phyloP scores from a whole-genome alignment of 495 filamentous ascomycete species.

The Penicillium cinerascens region DNA sequence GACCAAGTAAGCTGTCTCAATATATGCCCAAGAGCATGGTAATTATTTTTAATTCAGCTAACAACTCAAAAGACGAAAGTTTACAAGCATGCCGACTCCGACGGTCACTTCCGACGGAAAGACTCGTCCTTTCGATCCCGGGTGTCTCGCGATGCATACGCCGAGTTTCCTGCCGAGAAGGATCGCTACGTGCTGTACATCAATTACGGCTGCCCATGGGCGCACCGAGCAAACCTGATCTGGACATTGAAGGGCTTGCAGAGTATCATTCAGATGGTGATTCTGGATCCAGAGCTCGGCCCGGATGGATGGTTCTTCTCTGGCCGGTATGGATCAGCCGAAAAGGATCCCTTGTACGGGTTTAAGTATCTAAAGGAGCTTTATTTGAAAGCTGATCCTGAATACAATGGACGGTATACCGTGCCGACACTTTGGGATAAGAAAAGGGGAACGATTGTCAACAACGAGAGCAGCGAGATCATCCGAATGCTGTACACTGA shows the following conservation, averaged over 20 bases:
- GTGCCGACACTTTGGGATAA: conserved; percentile 79
- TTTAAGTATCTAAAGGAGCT: conserved; percentile 64
- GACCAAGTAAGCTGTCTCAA: conserved; percentile 2
- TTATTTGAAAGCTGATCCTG: conserved; percentile 64
- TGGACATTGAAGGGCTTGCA: conserved; percentile 78
- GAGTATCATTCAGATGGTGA: conserved; percentile 63
- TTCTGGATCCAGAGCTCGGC: conserved; percentile 64
- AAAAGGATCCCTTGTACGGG: conserved; percentile 60
- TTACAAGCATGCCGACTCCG: conserved; percentile 39
- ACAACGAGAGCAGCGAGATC: conserved; percentile 83
- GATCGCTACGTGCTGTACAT: conserved; percentile 80
- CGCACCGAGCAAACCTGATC: conserved; percentile 71
- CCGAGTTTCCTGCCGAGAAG: conserved; percentile 68
- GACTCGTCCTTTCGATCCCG: conserved; percentile 46
- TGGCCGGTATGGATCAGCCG: conserved; percentile 53
- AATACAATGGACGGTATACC: conserved; percentile 72
- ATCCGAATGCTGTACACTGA: conserved; percentile 63
- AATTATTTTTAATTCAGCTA: not conserved
- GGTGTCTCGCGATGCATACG: conserved; percentile 49
- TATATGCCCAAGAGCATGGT: not conserved
- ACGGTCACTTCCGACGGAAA: conserved; percentile 51
- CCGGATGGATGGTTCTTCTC: conserved; percentile 72
- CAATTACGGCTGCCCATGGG: conserved; percentile 77
- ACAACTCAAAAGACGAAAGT: conserved; percentile 14
- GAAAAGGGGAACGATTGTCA: conserved; percentile 68